phyloP scores from a whole-genome alignment of 331 rosid species.

The Arachis monticola region DNA sequence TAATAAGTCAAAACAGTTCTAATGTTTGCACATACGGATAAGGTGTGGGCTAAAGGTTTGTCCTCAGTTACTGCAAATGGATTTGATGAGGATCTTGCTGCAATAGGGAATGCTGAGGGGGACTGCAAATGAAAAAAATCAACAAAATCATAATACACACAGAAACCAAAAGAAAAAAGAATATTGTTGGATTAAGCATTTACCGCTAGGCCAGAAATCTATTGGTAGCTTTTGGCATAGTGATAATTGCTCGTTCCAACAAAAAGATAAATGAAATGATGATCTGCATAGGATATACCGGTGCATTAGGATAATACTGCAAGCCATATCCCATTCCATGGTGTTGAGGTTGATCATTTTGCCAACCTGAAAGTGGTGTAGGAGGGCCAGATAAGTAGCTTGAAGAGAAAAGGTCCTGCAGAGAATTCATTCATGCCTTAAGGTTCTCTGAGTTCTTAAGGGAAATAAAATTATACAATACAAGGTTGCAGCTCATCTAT shows the following conservation, averaged over 20 bases:
- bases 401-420: conserved; percentile 79
- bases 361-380: conserved; percentile 62
- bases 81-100: conserved; percentile 50
- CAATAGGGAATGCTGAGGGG: conserved; percentile 42
- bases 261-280: background rate
- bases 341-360: conserved; percentile 57
- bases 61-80: conserved; percentile 68
- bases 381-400: conserved; percentile 50
- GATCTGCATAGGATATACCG: conserved; percentile 42
- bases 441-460: background rate
- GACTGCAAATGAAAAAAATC: conserved; percentile 56
- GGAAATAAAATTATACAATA: conserved; percentile 20
- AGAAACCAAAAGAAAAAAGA: conserved; percentile 7
- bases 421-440: conserved; percentile 33
- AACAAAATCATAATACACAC: conserved; percentile 33
- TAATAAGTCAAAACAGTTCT: conserved; percentile 25
- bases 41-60: conserved; percentile 39
- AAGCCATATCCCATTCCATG: conserved; percentile 59
- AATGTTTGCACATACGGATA: conserved; percentile 53
- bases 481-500: conserved; percentile 9
- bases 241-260: no score
- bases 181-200: no score
- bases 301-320: conserved; percentile 61
- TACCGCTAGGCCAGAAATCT: background rate
- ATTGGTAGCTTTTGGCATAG: no score